phyloP scores from a whole-genome alignment of 371 early-diverging fungal species.

The Mortierella sp. region DNA sequence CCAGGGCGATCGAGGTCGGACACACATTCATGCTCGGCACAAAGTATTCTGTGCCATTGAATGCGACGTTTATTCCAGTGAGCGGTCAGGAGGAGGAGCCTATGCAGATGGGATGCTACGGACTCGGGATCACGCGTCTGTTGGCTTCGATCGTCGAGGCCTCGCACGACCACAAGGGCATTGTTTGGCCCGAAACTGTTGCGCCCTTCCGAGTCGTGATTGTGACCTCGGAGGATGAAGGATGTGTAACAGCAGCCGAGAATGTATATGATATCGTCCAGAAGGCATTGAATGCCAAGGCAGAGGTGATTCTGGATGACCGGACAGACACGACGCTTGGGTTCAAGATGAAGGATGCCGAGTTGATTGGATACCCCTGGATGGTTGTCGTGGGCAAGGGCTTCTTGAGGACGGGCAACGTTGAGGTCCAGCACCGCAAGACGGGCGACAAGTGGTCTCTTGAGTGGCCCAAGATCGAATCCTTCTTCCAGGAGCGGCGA shows the following conservation, averaged over 20 bases:
- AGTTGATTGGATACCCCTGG: conserved; percentile 81
- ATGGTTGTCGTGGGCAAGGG: conserved; percentile 76
- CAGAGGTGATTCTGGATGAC: conserved; percentile 73
- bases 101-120: conserved; percentile 94
- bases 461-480: conserved; percentile 32
- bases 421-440: conserved; percentile 74
- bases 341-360: conserved; percentile 81
- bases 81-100: conserved; percentile 51
- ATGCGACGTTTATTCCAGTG: conserved; percentile 66
- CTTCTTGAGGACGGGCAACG: conserved; percentile 60
- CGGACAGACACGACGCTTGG: conserved; percentile 71
- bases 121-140: conserved; percentile 87
- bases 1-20: conserved; percentile 89
- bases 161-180: conserved; percentile 73
- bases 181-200: conserved; percentile 82
- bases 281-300: conserved; percentile 37
- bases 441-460: conserved; percentile 58
- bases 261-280: conserved; percentile 62
- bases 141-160: conserved; percentile 85
- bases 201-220: conserved; percentile 83
- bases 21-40: conserved; percentile 95
- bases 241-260: conserved; percentile 59
- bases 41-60: conserved; percentile 80
- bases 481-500: conserved; percentile 33
- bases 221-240: conserved; percentile 61